Evolutionary conservation across 2,329 filamentous ascomycete species (phyloP).

Genomic region (Aspergillus pseudoglaucus): DNA sequence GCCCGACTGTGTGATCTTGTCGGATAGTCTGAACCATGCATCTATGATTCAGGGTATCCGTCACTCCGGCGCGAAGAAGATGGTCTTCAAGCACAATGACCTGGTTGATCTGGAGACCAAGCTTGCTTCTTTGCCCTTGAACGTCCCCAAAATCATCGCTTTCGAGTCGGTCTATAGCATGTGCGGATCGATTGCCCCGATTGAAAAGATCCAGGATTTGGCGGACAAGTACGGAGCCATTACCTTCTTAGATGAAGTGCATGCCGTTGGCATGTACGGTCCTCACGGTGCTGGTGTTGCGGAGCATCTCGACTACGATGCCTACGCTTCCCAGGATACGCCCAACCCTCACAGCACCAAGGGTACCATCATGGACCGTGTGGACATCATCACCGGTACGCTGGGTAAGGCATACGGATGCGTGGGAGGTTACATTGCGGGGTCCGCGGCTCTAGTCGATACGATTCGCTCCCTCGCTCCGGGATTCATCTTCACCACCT

Average conservation of each 20-base stretch:
- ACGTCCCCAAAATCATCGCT: conserved; percentile 93
- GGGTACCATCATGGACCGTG: conserved; percentile 87
- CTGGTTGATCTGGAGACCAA: conserved; percentile 88
- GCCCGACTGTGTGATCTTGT: conserved; percentile 95
- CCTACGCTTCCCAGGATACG: conserved; percentile 67
- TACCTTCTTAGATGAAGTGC: conserved; percentile 96
- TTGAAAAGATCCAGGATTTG: conserved; percentile 90
- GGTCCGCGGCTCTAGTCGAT: conserved; percentile 78
- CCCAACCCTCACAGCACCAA: conserved; percentile 36
- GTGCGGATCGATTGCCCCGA: conserved; percentile 95
- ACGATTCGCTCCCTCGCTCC: conserved; percentile 89
- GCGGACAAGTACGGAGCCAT: conserved; percentile 97
- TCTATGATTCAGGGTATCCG: conserved; percentile 99
- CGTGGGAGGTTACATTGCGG: conserved; percentile 95
- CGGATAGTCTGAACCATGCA: conserved; percentile 93
- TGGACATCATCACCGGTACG: conserved; percentile 97
- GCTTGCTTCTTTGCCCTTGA: conserved; percentile 74
- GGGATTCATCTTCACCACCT: conserved; percentile 98
- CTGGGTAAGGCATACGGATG: conserved; percentile 97
- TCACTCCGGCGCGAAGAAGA: conserved; percentile 92
- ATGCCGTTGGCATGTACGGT: conserved; percentile 98
- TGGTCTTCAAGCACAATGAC: conserved; percentile 99
- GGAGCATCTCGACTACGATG: conserved; percentile 92
- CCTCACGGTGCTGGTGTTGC: conserved; percentile 92
- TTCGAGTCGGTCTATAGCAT: conserved; percentile 99